phyloP scores from a whole-genome alignment of 1,139 yeast genomes.

The Magnusiomyces suaveolens region DNA sequence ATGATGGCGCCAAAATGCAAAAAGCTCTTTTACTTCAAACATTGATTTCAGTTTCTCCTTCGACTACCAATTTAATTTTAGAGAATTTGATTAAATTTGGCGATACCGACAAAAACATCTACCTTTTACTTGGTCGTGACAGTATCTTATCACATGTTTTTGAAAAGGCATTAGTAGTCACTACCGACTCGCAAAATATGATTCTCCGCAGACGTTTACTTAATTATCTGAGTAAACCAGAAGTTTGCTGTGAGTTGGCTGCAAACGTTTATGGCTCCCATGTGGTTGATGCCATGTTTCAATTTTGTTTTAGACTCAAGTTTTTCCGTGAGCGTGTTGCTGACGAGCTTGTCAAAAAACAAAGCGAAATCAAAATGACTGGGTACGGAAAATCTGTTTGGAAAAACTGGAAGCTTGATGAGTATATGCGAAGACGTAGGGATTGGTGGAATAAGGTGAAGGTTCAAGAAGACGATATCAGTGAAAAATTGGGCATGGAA shows the following conservation, averaged over 20 bases:
- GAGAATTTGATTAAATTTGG: conserved; percentile 50
- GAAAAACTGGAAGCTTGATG: conserved; percentile 89
- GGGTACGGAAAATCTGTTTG: conserved; percentile 84
- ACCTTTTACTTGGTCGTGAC: conserved; percentile 5
- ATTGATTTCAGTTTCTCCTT: conserved; percentile 45
- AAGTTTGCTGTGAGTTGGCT: conserved; percentile 46
- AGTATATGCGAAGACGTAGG: conserved; percentile 58
- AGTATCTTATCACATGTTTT: conserved; percentile 74
- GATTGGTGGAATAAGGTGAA: conserved; percentile 77
- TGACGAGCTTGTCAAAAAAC: conserved; percentile 49
- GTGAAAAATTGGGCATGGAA: conserved; percentile 3
- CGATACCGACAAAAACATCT: neutral
- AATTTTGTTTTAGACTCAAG: conserved; percentile 63
- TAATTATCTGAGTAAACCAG: conserved; percentile 43
- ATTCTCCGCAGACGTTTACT: conserved; percentile 58
- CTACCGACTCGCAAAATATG: conserved; percentile 32
- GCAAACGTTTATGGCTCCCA: conserved; percentile 91
- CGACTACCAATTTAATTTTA: conserved; percentile 34
- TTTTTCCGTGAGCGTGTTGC: conserved; percentile 85
- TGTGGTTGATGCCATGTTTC: conserved; percentile 77
- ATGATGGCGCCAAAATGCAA: conserved; percentile 88
- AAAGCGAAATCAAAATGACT: conserved; percentile 68
- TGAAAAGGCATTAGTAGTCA: conserved; percentile 28
- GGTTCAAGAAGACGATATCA: conserved; percentile 46
- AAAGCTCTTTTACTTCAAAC: conserved; percentile 65